Evolutionary conservation across 352 stramenopile genomes (phyloP).

Genomic region (Globisporangium megalacanthum): DNA sequence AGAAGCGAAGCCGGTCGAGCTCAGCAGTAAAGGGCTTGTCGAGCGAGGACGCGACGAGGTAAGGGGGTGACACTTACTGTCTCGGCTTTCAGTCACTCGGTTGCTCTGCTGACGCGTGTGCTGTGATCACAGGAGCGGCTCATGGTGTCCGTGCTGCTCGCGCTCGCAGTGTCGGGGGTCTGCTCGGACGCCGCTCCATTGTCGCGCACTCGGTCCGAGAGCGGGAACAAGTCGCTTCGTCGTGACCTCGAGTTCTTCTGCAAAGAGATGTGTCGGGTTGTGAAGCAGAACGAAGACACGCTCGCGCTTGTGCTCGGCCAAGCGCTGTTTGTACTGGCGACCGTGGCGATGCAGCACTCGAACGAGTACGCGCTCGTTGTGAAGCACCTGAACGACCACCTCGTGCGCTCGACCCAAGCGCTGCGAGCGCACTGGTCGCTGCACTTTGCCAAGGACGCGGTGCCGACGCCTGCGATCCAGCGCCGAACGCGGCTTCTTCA

Average conservation of each 20-base stretch:
- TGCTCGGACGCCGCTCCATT: constrained; percentile 14
- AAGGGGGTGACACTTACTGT: neutral
- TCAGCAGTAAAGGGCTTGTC: neutral
- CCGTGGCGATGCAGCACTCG: constrained; percentile 33
- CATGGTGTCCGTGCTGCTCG: constrained; percentile 29
- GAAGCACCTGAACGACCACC: constrained; percentile 29
- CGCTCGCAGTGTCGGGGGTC: constrained; percentile 22
- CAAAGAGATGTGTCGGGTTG: constrained; percentile 54
- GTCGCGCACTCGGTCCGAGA: neutral
- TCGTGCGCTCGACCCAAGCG: constrained; percentile 23
- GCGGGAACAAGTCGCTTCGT: constrained; percentile 39
- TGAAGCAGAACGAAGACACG: constrained; percentile 14
- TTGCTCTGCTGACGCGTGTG: neutral
- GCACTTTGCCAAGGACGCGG: constrained; percentile 1
- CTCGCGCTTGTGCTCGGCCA: constrained; percentile 31
- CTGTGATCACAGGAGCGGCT: constrained; percentile 9
- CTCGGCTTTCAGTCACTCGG: neutral
- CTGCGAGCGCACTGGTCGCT: constrained; percentile 8
- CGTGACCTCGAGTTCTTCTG: constrained; percentile 72
- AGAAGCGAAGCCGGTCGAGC: neutral
- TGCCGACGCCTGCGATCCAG: neutral
- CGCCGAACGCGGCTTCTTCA: constrained; percentile 15
- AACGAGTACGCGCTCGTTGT: constrained; percentile 55
- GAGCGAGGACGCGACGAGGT: constrained; percentile 14
- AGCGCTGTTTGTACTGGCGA: constrained; percentile 40